Base-by-base conservation (phyloP, 495 filamentous ascomycete genomes). In the Aspergillus indologenus region DNA sequence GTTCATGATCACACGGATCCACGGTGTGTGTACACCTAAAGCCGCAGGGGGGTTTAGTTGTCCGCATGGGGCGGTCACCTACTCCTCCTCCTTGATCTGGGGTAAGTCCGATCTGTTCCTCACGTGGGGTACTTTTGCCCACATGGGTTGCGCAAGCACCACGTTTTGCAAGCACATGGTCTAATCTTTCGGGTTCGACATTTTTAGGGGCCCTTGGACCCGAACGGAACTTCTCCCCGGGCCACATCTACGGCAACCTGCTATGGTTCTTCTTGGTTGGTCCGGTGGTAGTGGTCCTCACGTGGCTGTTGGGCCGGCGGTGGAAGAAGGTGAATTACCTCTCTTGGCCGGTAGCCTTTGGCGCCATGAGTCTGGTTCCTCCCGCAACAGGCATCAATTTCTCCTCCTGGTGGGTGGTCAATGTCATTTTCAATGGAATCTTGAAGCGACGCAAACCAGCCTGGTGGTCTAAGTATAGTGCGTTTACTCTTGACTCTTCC, bases 331-430 rank as follows among this genome's bases (percentile, higher is more conserved):
- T 81, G 7, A 80, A 80, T 40, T 85, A 82, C 66, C 64, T 86
- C 11, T 87, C 85, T 60, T 83, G 85, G 59, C 87, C 87, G 0
- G 72, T 90, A 0, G 85, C 89, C 46, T 88, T 90, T 62, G 87
- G 85, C 31, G 86, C 85, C 22, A 81, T 85, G 59, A 81, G 80
- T 8, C 58, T 70, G 2, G 87, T 90, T 24, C 86, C 87, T 0
- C 87, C 86, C 0, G 86, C 86, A 2, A 87, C 83, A 3, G 85
- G 86, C 9, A 77, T 89, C 47, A 89, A 84, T 64, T 90, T 88
- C 63, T 78, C 87, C 7, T 82, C 80, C 0, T 90, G 87, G 87
- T 86, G 84, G 65, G 71, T 83, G 21, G 83, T 87, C 15, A 87
- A 87, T 26, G 81, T 78, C 45, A 67, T 86, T 8, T 90, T 90